A percentile compares a stretch with the other conserved stretches of the same genome.
phyloP scores from a whole-genome alignment of 495 filamentous ascomycete genomes.

The Neurospora hispaniola region DNA sequence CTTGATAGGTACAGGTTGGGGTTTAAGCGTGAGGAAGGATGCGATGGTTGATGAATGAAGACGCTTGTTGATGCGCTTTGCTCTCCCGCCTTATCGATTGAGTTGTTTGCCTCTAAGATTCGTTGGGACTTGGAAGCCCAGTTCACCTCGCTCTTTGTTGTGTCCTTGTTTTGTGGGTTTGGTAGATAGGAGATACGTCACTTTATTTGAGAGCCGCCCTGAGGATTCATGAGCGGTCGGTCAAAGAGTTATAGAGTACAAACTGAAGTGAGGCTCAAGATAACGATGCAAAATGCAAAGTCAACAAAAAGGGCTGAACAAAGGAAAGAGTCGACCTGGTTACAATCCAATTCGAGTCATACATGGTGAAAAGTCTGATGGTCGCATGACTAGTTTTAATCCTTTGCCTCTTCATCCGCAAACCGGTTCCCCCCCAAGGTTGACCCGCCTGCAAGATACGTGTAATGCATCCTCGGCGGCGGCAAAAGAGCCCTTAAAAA shows the following conservation, averaged over 20 bases:
- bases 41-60: not conserved
- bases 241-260: not conserved
- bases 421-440: not conserved
- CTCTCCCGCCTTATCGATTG: not conserved
- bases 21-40: not conserved
- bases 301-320: not conserved
- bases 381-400: not conserved
- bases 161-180: not conserved
- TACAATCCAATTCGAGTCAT: not conserved
- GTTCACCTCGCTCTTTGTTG: not conserved
- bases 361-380: not conserved
- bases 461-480: not conserved
- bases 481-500: not conserved
- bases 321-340: not conserved
- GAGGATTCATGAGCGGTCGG: not conserved
- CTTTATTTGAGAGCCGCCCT: not conserved
- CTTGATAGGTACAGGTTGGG: not conserved
- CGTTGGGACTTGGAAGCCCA: not conserved
- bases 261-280: not conserved
- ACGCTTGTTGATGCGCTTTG: not conserved
- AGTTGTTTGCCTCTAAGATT: not conserved
- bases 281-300: not conserved
- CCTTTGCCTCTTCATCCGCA: not conserved
- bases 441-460: not conserved
- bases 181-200: not conserved